phyloP scores from a whole-genome alignment of 2,329 filamentous ascomycete species.

The Sporothrix pallida region DNA sequence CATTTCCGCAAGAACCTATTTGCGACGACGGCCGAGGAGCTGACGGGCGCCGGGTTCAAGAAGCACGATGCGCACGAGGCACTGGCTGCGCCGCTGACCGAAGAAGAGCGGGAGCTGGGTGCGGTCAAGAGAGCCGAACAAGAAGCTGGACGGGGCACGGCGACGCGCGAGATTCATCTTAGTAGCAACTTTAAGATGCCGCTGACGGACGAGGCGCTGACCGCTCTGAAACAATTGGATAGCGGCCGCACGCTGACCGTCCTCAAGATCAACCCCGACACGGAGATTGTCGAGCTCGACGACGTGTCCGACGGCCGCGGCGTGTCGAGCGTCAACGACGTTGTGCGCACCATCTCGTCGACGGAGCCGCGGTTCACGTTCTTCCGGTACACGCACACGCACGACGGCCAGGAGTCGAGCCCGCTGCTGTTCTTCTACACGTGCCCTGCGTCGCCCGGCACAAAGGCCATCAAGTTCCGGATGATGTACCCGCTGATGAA shows the following conservation, averaged over 20 bases:
- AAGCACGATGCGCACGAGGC: constrained; percentile 72
- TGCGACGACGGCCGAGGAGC: constrained; percentile 70
- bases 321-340: constrained; percentile 61
- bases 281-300: constrained; percentile 69
- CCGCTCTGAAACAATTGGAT: constrained; percentile 65
- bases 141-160: constrained; percentile 72
- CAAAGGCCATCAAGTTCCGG: constrained; percentile 76
- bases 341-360: constrained; percentile 65
- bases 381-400: constrained; percentile 69
- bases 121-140: constrained; percentile 78
- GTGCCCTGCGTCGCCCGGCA: constrained; percentile 68
- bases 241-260: constrained; percentile 58
- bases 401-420: constrained; percentile 57
- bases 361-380: constrained; percentile 79
- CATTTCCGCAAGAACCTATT: constrained; percentile 80
- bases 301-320: constrained; percentile 49
- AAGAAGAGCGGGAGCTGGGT: constrained; percentile 74
- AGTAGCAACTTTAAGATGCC: constrained; percentile 64
- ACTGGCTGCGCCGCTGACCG: constrained; percentile 73
- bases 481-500: constrained; percentile 83
- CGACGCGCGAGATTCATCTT: constrained; percentile 62
- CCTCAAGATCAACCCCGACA: constrained; percentile 69
- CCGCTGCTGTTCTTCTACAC: constrained; percentile 83
- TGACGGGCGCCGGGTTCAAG: constrained; percentile 71
- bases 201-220: constrained; percentile 66